Evolutionary conservation across 129 eudicot genomes (phyloP).

Genomic region (Flaveria sonorensis): DNA sequence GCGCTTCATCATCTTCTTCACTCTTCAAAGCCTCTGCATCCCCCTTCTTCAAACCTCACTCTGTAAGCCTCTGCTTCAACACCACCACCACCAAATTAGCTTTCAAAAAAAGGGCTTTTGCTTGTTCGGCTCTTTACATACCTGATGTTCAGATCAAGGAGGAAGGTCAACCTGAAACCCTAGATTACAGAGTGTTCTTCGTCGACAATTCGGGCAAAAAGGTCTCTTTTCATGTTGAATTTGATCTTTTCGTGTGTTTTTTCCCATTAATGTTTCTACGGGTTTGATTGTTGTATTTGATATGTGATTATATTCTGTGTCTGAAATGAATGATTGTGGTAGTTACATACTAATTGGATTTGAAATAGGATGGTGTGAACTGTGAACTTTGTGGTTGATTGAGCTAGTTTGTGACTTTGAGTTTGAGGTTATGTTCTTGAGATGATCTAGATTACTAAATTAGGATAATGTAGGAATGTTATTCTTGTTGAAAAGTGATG

Average conservation of each 20-base stretch:
- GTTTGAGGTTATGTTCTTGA: not conserved
- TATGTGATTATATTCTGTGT: not conserved
- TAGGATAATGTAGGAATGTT: slow-evolving; percentile 5
- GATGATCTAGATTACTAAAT: not conserved
- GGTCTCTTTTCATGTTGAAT: slow-evolving; percentile 30
- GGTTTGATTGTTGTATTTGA: slow-evolving; percentile 8
- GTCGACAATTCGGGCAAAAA: slow-evolving; percentile 79
- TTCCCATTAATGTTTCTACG: not conserved
- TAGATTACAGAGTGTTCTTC: slow-evolving; percentile 86
- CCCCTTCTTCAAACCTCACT: slow-evolving; percentile 41
- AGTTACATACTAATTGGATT: not conserved
- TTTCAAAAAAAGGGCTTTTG: slow-evolving; percentile 49
- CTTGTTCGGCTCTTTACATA: slow-evolving; percentile 66
- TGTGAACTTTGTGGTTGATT: not conserved
- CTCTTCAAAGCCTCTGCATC: slow-evolving; percentile 38
- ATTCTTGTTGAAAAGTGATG: not conserved
- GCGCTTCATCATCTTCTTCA: slow-evolving; percentile 51
- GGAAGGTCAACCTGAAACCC: slow-evolving; percentile 91
- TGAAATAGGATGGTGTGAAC: not conserved
- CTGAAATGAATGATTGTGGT: not conserved
- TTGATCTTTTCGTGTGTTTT: not conserved
- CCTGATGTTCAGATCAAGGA: slow-evolving; percentile 62
- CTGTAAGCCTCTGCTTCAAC: slow-evolving; percentile 45
- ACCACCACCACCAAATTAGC: slow-evolving; percentile 35
- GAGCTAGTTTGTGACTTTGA: not conserved